Conservation (phyloP, 306 rosid species). For the Spatholobus suberectus region DNA sequence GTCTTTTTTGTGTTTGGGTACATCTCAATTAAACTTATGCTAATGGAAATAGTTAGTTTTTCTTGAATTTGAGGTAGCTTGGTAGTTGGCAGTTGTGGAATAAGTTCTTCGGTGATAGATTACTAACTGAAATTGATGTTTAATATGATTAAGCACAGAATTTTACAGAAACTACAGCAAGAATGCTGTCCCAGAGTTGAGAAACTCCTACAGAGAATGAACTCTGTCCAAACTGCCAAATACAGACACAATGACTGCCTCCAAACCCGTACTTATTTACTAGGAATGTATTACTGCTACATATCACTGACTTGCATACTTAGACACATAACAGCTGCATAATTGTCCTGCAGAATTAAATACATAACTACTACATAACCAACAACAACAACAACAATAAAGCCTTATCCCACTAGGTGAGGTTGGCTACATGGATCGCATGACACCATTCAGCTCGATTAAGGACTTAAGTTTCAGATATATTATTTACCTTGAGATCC, state of each 20-base stretch:
- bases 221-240: neutral
- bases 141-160: neutral
- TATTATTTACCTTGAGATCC: no score
- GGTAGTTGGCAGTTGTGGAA: neutral
- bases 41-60: neutral
- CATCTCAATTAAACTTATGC: neutral
- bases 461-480: no score
- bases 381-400: no score
- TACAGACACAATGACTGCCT: neutral
- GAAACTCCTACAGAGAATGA: neutral
- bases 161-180: neutral
- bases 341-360: neutral
- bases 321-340: neutral
- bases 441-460: no score
- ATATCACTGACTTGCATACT: neutral
- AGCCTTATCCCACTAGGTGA: no score
- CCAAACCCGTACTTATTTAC: neutral
- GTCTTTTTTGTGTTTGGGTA: neutral
- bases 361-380: neutral
- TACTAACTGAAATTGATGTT: neutral
- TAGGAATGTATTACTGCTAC: neutral
- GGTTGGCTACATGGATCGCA: no score
- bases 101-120: neutral
- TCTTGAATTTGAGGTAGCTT: slow-evolving; percentile 13
- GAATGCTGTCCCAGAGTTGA: neutral